phyloP scores from a whole-genome alignment of 176 grass and related monocot species.

The Oryza officinalis region DNA sequence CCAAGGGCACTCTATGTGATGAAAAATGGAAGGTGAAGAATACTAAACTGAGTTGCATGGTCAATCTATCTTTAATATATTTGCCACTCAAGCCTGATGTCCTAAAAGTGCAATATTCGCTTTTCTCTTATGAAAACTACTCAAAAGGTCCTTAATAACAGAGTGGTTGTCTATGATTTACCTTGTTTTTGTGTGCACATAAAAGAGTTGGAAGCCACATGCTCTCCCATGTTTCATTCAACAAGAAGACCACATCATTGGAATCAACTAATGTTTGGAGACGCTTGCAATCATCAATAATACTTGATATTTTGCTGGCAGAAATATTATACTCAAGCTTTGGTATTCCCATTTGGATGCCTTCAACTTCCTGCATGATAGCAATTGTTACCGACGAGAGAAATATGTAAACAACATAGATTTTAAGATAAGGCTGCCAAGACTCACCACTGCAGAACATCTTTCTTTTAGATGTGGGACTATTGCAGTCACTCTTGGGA shows the following conservation, averaged over 20 bases:
- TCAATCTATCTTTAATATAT: conserved; percentile 1
- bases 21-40: conserved; percentile 6
- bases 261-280: conserved; percentile 71
- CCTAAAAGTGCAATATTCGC: not conserved
- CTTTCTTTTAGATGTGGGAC: conserved; percentile 73
- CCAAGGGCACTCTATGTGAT: not conserved
- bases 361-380: conserved; percentile 73
- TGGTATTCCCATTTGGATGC: conserved; percentile 76
- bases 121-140: not conserved
- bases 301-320: conserved; percentile 43
- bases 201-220: conserved; percentile 90
- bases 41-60: conserved; percentile 16
- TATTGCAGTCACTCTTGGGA: conserved; percentile 73
- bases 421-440: not conserved
- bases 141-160: not conserved
- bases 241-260: conserved; percentile 79
- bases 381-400: conserved; percentile 12
- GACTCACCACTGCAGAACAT: conserved; percentile 76
- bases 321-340: conserved; percentile 63
- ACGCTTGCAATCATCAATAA: conserved; percentile 69
- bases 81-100: not conserved
- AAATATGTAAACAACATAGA: conserved; percentile 8
- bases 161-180: conserved; percentile 34
- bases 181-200: conserved; percentile 87
- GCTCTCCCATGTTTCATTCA: conserved; percentile 87